Base-by-base conservation (phyloP, 1,139 yeast species). In the Kodamaea alishanica region DNA sequence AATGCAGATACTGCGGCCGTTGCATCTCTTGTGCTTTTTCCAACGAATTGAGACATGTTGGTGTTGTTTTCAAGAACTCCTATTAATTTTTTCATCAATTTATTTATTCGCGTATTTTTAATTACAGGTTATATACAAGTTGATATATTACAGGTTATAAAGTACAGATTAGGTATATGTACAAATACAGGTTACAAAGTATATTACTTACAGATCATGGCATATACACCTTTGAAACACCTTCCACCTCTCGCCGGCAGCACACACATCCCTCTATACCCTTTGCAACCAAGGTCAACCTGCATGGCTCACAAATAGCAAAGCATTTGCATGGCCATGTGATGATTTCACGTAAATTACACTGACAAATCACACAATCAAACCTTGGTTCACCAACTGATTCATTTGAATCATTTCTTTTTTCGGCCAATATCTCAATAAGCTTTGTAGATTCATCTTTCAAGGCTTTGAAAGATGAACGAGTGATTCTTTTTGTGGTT, bases 301-400 rank as follows among this genome's bases (percentile, higher is more conserved):
- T 71, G 55, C 97, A 89, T 10, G 78, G 74, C 46, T 88, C 96
- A 59, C 97, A 89, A 6, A 89, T 70, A 0, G 96, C 89, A 47
- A 89, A 77, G 58, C 97, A 89, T 50, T 81, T 77, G 57, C 97
- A 89, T 1, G 97, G 97, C 97, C 97, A 89, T 2, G 92, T 68
- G 10, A 89, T 81, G 31, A 89, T 77, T 45, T 84, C 87, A 48
- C 97, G 72, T 6, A 80, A 75, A 42, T 83, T 78, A 8, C 73
- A 71, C 49, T 85, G 94, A 58, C 97, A 89, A 2, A 89, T 83
- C 3, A 87, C 95, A 61, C 97, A 89, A 8, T 64, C 76, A 32
- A 71, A 53, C 20, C 61, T 47, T 15, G 20, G 20, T 15, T 15
- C 20, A 15, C 20, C 20, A 15, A n/a, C n/a, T 5, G 52, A 38